Conservation (phyloP, 352 stramenopile species). For the Globisporangium mamillatum region DNA sequence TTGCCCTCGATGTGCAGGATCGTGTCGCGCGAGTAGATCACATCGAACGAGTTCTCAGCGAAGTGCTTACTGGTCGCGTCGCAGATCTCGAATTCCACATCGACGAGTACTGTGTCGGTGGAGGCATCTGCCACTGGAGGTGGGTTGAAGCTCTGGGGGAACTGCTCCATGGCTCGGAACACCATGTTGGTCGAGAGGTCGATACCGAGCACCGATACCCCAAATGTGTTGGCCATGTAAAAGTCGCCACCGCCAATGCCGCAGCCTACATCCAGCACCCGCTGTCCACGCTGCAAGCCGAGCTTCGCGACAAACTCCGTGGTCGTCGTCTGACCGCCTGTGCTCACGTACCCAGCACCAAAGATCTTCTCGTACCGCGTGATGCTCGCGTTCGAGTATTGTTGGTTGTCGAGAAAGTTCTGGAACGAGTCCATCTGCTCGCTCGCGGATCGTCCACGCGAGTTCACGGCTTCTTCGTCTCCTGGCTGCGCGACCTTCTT, state of each 20-base stretch:
- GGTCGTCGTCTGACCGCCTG: slow-evolving; percentile 51
- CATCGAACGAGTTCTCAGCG: slow-evolving; percentile 24
- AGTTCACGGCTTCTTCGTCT: slow-evolving; percentile 32
- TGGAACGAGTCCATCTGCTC: slow-evolving; percentile 46
- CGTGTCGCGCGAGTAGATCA: slow-evolving; percentile 75
- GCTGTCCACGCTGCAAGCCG: neutral
- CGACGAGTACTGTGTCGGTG: neutral
- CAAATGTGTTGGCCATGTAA: neutral
- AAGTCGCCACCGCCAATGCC: neutral
- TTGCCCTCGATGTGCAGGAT: slow-evolving; percentile 77
- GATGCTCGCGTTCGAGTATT: slow-evolving; percentile 60
- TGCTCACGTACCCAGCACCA: slow-evolving; percentile 53
- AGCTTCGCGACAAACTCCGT: slow-evolving; percentile 26
- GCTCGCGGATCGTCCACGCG: slow-evolving; percentile 24
- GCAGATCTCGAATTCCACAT: slow-evolving; percentile 1
- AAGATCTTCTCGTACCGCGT: slow-evolving; percentile 70
- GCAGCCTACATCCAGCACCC: neutral
- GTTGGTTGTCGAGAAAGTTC: slow-evolving; percentile 57
- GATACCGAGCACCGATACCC: slow-evolving; percentile 56
- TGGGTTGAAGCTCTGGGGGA: slow-evolving; percentile 30
- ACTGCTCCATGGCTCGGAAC: slow-evolving; percentile 47
- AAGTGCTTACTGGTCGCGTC: neutral
- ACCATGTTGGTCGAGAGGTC: slow-evolving; percentile 71
- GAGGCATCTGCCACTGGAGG: neutral
- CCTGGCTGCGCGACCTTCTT: slow-evolving; percentile 28